A percentile compares a stretch with the other conserved stretches of the same genome.
phyloP scores from a whole-genome alignment of 805 yeast species.

The Saitoella complicata region DNA sequence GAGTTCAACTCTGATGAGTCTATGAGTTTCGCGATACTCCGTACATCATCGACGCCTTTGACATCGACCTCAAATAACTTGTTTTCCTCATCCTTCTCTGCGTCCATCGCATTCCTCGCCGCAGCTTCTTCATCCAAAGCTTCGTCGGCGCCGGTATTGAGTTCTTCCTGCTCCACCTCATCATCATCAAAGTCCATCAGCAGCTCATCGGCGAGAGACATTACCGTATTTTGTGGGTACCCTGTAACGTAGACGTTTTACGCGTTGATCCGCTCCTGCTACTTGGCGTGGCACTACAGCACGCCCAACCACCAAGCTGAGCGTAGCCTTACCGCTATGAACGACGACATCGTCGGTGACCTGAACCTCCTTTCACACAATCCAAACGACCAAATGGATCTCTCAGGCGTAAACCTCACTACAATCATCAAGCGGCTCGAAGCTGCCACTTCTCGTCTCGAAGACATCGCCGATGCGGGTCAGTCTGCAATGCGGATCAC shows the following conservation, averaged over 20 bases:
- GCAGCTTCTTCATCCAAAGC: conserved; percentile 10
- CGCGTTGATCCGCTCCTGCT: no score
- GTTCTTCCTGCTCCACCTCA: not conserved
- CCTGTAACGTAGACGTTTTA: no score
- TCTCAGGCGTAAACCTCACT: no score
- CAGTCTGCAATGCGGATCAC: conserved; percentile 32
- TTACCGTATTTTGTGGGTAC: conserved; percentile 2
- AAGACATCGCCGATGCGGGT: conserved; percentile 70
- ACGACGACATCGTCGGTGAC: no score
- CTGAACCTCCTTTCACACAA: no score
- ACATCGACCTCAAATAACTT: conserved; percentile 2
- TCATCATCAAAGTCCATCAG: conserved; percentile 20
- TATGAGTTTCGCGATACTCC: not conserved
- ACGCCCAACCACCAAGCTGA: no score
- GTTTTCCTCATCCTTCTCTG: conserved; percentile 5
- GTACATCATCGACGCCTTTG: not conserved
- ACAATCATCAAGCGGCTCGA: conserved; percentile 35
- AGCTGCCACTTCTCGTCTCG: conserved; percentile 84
- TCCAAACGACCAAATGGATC: no score
- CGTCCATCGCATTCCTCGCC: conserved; percentile 4
- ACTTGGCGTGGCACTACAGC: no score
- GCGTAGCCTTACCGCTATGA: no score
- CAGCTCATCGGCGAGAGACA: conserved; percentile 27
- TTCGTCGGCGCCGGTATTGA: conserved; percentile 14
- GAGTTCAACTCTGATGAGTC: conserved; percentile 4